Conservation (phyloP, 345 rosid species). For the Aegle marmelos region DNA sequence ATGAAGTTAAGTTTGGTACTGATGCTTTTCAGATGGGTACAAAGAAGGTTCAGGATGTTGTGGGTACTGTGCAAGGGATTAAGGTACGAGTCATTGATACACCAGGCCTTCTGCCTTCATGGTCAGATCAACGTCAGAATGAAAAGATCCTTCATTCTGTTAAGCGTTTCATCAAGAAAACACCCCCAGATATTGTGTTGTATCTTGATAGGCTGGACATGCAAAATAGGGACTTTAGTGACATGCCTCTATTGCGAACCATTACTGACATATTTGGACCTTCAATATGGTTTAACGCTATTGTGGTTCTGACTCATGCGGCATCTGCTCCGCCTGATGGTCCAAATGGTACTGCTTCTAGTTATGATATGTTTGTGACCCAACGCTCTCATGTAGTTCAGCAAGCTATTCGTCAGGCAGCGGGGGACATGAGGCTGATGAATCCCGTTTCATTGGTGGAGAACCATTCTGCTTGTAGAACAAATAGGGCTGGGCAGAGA, state of each 20-base stretch:
- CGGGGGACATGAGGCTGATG: constrained; percentile 99
- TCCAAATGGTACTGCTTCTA: constrained; percentile 87
- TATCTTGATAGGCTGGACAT: constrained; percentile 96
- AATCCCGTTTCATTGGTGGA: constrained; percentile 97
- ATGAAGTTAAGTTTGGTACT: constrained; percentile 79
- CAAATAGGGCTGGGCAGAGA: constrained; percentile 95
- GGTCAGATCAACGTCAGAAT: constrained; percentile 91
- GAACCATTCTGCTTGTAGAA: constrained; percentile 98
- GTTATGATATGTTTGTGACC: constrained; percentile 98
- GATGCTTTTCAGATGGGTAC: constrained; percentile 94
- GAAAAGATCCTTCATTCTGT: constrained; percentile 88
- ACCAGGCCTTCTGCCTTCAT: constrained; percentile 91
- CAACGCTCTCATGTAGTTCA: constrained; percentile 95
- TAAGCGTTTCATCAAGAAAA: constrained; percentile 76
- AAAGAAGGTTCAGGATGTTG: constrained; percentile 90
- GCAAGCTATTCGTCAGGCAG: constrained; percentile 97
- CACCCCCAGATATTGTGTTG: constrained; percentile 92
- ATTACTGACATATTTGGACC: constrained; percentile 91
- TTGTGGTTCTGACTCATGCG: constrained; percentile 97
- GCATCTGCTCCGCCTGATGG: constrained; percentile 99
- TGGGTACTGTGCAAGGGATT: constrained; percentile 95
- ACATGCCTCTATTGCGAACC: constrained; percentile 94
- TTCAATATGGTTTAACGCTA: constrained; percentile 97
- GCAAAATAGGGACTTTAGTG: constrained; percentile 94
- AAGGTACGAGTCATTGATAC: constrained; percentile 98